Base-by-base conservation (phyloP, 139 green algal species). In the Closterium sp. region DNA sequence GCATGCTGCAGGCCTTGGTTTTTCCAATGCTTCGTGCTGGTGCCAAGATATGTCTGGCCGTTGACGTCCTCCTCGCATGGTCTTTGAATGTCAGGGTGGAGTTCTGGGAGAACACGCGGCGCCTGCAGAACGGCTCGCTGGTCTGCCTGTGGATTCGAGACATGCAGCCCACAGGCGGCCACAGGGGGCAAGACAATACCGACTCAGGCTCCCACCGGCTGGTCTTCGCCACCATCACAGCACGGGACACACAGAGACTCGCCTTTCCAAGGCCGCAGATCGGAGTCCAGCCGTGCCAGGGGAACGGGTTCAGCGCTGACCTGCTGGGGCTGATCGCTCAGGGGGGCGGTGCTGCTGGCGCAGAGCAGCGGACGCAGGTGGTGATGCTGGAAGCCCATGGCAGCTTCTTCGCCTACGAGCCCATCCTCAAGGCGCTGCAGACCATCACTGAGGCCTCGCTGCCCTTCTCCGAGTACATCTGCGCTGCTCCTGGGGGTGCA, bases 351-450 rank as follows among this genome's bases (percentile, higher is more conserved):
- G 64, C 64, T 83, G 64, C 12, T 16, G 64, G 64, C 16, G 64
- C 64, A 83, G 64, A 83, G 64, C 12, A 83, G 9, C 21, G 81
- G 81, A 31, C 5, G 81, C 81, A 85, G 23, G 95, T 97, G 76
- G 94, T 97, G 90, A 93, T 98, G 69, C 93, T 97, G 90, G 96
- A 97, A 93, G 94, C 96, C 0, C 96, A 97, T 7, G 91, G 88
- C 8, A 94, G 87, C 93, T 98, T 96, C 93, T 98, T 98, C 92
- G 95, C 96, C 0, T 97, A 97, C 87, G 94, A 96, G 83, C 96
- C 95, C 0, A 93, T 97, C 25, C 95, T 98, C 19, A 95, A 94
- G 84, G 96, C 96, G 25, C 94, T 97, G 34, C 95, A 97, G 93
- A 87, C 32, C 28, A 33, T 90, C 5, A 88, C 87, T 33, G 91